Evolutionary conservation across 306 rosid species (phyloP), one percentile per base, ranked within the genome.

Genomic region (Rosa persica): DNA sequence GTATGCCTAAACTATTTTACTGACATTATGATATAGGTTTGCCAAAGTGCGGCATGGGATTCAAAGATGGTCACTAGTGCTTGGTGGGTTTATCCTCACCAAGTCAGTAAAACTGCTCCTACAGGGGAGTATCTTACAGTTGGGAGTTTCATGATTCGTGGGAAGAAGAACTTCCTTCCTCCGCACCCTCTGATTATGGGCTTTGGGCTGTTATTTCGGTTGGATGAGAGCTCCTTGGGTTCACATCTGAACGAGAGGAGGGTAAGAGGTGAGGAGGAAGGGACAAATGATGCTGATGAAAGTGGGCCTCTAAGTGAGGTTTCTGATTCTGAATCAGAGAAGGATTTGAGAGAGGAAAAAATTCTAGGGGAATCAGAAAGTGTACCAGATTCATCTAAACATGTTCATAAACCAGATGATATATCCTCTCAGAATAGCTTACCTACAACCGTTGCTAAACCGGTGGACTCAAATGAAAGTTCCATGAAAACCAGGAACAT

Each of bases 21-120:
- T 65, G 62, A 75, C 65, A 86, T 78, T 79, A 48, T 72, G 58
- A 27, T 81, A 46, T 85, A 95, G 99, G 99, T 95, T 80, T 95
- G 99, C 88, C 98, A 95, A 72, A 93, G 98, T 82, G 91, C 90
- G 82, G 99, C 97, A 69, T 95, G 99, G 99, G 97, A 95, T 86
- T 91, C 98, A n/a, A 95, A 95, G 83, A 95, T 95, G 70, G 98
- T 95, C 82, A 95, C 98, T 9, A 95, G 99, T 85, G 98, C 99
- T 85, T 95, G 97, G 99, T 95, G 99, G 97, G 99, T 93, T 87
- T 86, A 90, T 85, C 98, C 98, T 76, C 90, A 91, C 81, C 99
- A 95, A 83, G 99, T 95, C 73, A 95, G 96, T 87, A 95, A 95
- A 93, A 95, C 99, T 81, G 99, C 99, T 78, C 99, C 99, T 62